A percentile compares a stretch with the other conserved stretches of the same genome.
These are phyloP conservation scores for Aspergillus ostianus DNA, from an alignment of 495 filamentous ascomycete genomes.

Conservation along the genomic window DNA sequence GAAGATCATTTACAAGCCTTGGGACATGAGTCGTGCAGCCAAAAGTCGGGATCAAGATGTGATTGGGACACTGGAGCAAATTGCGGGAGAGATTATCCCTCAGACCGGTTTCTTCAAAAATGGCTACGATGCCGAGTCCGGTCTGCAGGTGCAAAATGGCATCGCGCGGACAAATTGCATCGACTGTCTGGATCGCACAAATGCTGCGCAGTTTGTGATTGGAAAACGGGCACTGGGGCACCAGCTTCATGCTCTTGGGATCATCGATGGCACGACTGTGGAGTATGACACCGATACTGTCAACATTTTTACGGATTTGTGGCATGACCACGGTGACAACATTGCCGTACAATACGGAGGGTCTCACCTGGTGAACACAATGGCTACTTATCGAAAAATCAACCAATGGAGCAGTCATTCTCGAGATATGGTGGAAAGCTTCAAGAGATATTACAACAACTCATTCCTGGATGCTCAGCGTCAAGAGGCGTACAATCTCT, in stretches of 20 bases:
- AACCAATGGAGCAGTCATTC: slow-evolving; percentile 98
- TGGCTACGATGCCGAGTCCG: slow-evolving; percentile 62
- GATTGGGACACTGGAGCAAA: slow-evolving; percentile 83
- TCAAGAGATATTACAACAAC: slow-evolving; percentile 99
- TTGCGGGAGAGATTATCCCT: slow-evolving; percentile 80
- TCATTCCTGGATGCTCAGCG: slow-evolving; percentile 94
- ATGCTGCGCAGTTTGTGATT: slow-evolving; percentile 96
- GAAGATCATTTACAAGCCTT: slow-evolving; percentile 88
- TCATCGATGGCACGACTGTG: slow-evolving; percentile 73
- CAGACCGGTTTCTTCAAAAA: slow-evolving; percentile 95
- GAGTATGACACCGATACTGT: slow-evolving; percentile 95
- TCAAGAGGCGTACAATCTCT: slow-evolving; percentile 97
- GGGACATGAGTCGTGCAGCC: slow-evolving; percentile 96
- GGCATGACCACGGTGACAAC: slow-evolving; percentile 92
- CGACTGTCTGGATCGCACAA: slow-evolving; percentile 93
- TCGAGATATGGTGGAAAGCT: slow-evolving; percentile 97
- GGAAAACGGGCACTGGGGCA: slow-evolving; percentile 92
- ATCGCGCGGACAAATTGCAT: slow-evolving; percentile 96
- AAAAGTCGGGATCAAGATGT: slow-evolving; percentile 97
- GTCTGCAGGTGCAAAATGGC: slow-evolving; percentile 79
- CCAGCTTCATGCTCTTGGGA: slow-evolving; percentile 88
- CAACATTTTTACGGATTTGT: slow-evolving; percentile 95
- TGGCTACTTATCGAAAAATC: slow-evolving; percentile 98
- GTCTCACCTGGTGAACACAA: slow-evolving; percentile 96
- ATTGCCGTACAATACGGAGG: slow-evolving; percentile 98